Base-by-base conservation (phyloP, 768 basidiomycete genomes). In the Mycena maculata region DNA sequence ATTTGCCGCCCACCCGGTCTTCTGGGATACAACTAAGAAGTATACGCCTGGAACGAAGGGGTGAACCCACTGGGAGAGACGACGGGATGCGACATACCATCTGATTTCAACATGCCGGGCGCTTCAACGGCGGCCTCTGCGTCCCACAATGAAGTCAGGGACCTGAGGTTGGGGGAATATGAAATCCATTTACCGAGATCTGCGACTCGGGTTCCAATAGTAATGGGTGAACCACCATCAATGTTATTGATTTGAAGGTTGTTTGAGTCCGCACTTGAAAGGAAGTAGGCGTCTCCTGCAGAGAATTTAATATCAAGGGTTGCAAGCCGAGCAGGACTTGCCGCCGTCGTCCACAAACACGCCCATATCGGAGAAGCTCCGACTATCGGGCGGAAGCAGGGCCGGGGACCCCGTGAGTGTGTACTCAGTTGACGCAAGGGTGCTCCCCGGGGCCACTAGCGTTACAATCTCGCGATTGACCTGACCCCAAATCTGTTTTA, bases 251-350 rank as follows among this genome's bases (percentile, higher is more conserved):
- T 42, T 52, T 70, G 69, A 9, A 70, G 25, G 27, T 70, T 70
- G 61, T 71, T 71, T 10, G 69, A 71, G 41, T 71, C 69, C 6
- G 69, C 69, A 38, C 69, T 71, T 5, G 69, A 38, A 11, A 71
- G 65, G 52, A 71, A 45, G 52, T 71, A 71, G 44, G 18, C 47
- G 5, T 13, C 36, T 28, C 64, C 64, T 65, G 22, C 36, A 10
- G 18, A 52, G n/a, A n/a, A 12, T 15, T 42, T 1, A 25, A 11
- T 5, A 10, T 18, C 30, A 36, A 3, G 18, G 10, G 9, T 15
- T 41, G 13, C 27, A 9, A 2, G 28, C 4, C n/a, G 4, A 12
- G 20, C 7, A 3, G 13, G 38, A 27, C 65, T 16, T 30, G 49
- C 69, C 69, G 1, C 38, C 63, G 23, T 63, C 60, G 33, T 70